Evolutionary conservation across 2,329 filamentous ascomycete genomes (phyloP), one percentile per base, ranked within the genome.

Genomic region (Grosmannia penicillata): DNA sequence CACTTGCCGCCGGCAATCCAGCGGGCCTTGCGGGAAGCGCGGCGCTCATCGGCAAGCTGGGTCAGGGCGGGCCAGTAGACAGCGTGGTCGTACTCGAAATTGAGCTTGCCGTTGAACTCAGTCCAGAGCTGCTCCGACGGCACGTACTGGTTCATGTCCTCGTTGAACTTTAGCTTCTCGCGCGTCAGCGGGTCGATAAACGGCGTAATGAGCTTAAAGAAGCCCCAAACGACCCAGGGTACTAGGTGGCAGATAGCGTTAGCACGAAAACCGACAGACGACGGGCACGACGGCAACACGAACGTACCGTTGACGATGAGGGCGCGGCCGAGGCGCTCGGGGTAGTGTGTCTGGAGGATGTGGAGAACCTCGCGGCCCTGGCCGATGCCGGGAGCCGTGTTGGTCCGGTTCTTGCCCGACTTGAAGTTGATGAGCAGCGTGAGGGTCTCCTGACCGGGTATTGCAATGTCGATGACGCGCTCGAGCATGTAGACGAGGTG

Each of bases 401-500:
- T 84, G 50, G 78, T 74, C 39, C 83, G 75, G 42, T 69, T 74
- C 55, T 81, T 82, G 48, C 77, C 79, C 43, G 78, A 71, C 58
- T 85, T 84, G 66, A 94, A 96, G 62, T 95, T 89, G 59, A 96
- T 87, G 48, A 96, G 65, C 40, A 98, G 68, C 31, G 82, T 81
- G 42, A 94, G 60, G 34, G 75, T 91, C 62, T 96, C 91, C 55
- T 93, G 84, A 13, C 82, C 81, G 0, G 87, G 70, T 0, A 82
- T 79, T 75, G 93, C 86, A 45, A 96, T 61, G 50, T 95, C 87
- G 47, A 94, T 75, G 25, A 82, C 78, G 27, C 84, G 73, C 65
- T 98, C 91, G 30, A 96, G 62, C 87, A 96, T 95, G 63, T 82
- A 98, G 37, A 95, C 86, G 43, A 98, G 65, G 56, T 96, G 87